These are phyloP conservation scores for Phytophthora colocasiae DNA, from an alignment of 352 stramenopile species.

Conservation along the genomic window DNA sequence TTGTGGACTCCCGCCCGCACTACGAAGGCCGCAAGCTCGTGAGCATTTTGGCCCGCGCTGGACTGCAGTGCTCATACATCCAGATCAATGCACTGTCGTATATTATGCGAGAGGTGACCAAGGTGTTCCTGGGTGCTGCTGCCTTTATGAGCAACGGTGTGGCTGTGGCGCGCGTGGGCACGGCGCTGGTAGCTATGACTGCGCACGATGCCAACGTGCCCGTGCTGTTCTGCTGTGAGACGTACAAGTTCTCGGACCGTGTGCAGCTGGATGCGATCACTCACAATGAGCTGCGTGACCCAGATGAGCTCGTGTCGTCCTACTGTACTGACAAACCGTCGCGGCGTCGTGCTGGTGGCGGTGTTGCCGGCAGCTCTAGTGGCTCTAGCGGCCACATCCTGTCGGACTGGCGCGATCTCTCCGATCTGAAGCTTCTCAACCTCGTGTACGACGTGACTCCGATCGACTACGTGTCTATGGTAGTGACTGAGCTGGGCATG, in stretches of 20 bases:
- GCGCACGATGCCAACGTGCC: conserved; percentile 93
- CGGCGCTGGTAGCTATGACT: conserved; percentile 93
- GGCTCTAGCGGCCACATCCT: conserved; percentile 64
- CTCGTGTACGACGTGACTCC: conserved; percentile 97
- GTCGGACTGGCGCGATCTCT: conserved; percentile 81
- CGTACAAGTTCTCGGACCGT: conserved; percentile 97
- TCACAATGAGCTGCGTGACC: conserved; percentile 97
- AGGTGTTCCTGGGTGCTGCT: conserved; percentile 95
- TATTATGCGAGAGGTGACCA: conserved; percentile 96
- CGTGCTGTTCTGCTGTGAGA: conserved; percentile 98
- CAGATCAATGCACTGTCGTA: conserved; percentile 96
- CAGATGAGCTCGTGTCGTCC: conserved; percentile 84
- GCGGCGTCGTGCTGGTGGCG: conserved; percentile 24
- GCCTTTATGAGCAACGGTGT: conserved; percentile 97
- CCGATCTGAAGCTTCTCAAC: conserved; percentile 83
- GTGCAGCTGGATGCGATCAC: conserved; percentile 98
- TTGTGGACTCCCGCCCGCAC: conserved; percentile 93
- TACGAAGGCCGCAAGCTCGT: conserved; percentile 89
- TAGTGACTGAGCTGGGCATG: conserved; percentile 98
- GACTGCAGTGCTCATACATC: conserved; percentile 93
- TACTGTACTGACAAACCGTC: conserved; percentile 63
- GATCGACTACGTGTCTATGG: conserved; percentile 96
- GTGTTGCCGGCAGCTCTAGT: conserved; percentile 5
- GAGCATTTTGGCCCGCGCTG: conserved; percentile 64
- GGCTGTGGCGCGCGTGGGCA: conserved; percentile 91